Conservation (phyloP, 306 rosid species). For the Rubus parviflorus region DNA sequence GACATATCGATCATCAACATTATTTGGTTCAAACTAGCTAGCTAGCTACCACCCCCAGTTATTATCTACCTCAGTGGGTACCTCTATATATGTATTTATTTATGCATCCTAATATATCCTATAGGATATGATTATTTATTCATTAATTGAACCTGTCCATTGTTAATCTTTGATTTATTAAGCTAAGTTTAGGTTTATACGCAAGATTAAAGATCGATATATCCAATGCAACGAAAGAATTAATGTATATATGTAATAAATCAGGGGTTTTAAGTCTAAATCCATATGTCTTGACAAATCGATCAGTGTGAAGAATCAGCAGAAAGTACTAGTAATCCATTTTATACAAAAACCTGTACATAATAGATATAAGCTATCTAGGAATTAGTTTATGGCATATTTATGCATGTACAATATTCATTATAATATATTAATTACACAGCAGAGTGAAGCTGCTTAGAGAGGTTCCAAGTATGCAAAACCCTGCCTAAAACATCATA, state of each 20-base stretch:
- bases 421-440: neutral
- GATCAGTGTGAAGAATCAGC: neutral
- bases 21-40: neutral
- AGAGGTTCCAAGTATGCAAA: conserved; percentile 47
- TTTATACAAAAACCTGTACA: neutral
- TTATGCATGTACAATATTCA: neutral
- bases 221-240: neutral
- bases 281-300: too few species aligned
- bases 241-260: too few species aligned
- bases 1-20: neutral
- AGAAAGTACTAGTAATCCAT: neutral
- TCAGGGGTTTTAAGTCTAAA: neutral
- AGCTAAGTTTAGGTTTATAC: neutral
- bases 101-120: neutral
- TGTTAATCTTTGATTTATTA: neutral
- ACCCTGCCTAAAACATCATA: conserved; percentile 58
- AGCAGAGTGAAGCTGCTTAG: conserved; percentile 33
- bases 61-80: neutral
- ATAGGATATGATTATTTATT: neutral
- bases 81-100: neutral
- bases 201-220: neutral
- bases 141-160: neutral
- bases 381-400: too few species aligned
- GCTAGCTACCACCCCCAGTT: conserved; percentile 1
- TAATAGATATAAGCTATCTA: neutral